Evolutionary conservation across 805 yeast species (phyloP), one percentile per base, ranked within the genome.

Genomic region (Kuraishia capsulata): DNA sequence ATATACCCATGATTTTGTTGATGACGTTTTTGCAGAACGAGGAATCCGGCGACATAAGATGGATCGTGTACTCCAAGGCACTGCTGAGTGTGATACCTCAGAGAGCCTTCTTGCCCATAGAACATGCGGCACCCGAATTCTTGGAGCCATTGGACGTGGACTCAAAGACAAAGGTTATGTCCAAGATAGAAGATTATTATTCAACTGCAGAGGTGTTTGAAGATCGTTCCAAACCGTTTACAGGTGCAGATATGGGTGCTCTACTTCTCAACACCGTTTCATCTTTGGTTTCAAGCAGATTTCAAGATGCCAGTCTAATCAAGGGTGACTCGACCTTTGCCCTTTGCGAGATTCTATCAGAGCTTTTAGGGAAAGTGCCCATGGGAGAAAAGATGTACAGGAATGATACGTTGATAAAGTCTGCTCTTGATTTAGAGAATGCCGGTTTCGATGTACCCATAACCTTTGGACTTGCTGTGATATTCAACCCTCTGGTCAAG

Each of bases 1-100:
- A 90, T 52, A 61, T 83, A 5, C 97, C 97, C 0, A 57, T 86
- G 32, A 68, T 83, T 1, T 53, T 88, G 1, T 47, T 86, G 16
- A 61, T 71, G 1, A 41, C 69, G 2, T 51, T 81, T 18, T 40
- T 64, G 3, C 49, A 54, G 17, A 50, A 46, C 18, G 29, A 18
- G n/a, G 25, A 10, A 2, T 17, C 39, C 5, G 38, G 9, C 9
- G 10, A 13, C 20, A 20, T 1, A 40, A 49, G 5, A 36, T 46
- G 18, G 50, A 56, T 19, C 24, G 36, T 3, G 14, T n/a, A 13
- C 4, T 57, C 72, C 5, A 56, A 62, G 17, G 44, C 56, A 1
- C 46, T 85, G 13, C 42, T 81, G n/a, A 64, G 62, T 1, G 50
- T 73, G 36, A 68, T 84, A 5, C 89, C 92, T 0, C 76, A 72